phyloP scores from a whole-genome alignment of 129 eudicot genomes.

The Flaveria linearis region DNA sequence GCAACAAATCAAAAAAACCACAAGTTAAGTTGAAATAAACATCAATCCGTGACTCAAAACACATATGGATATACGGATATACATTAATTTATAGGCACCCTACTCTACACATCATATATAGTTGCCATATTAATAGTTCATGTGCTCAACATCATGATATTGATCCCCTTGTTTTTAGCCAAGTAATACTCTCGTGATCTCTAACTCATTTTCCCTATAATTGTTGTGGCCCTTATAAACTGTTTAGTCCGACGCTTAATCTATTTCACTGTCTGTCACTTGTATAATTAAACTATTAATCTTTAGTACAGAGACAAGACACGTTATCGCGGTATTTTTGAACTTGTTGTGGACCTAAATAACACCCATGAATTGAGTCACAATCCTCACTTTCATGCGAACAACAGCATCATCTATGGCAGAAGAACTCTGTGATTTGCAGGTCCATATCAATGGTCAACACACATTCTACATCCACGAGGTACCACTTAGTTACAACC shows the following conservation, averaged over 20 bases:
- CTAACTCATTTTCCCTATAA: constrained; percentile 8
- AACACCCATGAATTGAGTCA: constrained; percentile 32
- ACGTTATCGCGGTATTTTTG: no score
- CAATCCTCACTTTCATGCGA: constrained; percentile 40
- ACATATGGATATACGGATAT: constrained; percentile 25
- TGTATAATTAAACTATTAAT: no score
- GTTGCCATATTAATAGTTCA: constrained; percentile 23
- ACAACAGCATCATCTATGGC: constrained; percentile 55
- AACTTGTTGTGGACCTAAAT: neutral
- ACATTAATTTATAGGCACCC: constrained; percentile 25
- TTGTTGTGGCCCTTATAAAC: constrained; percentile 35
- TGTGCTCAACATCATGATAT: neutral
- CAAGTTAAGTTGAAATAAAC: constrained; percentile 17
- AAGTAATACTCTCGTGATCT: constrained; percentile 38
- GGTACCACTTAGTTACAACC: constrained; percentile 36
- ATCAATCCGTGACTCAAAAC: constrained; percentile 39
- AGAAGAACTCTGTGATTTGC: constrained; percentile 62
- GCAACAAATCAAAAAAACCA: neutral
- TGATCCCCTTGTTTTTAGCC: constrained; percentile 31
- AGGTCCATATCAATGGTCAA: constrained; percentile 79
- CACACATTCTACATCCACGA: constrained; percentile 81
- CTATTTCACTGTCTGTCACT: no score
- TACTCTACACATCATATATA: neutral
- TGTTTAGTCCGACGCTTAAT: no score
- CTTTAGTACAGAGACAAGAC: no score